Evolutionary conservation across 1,284 basidiomycete genomes (phyloP).

Genomic region (Austropuccinia psidii): DNA sequence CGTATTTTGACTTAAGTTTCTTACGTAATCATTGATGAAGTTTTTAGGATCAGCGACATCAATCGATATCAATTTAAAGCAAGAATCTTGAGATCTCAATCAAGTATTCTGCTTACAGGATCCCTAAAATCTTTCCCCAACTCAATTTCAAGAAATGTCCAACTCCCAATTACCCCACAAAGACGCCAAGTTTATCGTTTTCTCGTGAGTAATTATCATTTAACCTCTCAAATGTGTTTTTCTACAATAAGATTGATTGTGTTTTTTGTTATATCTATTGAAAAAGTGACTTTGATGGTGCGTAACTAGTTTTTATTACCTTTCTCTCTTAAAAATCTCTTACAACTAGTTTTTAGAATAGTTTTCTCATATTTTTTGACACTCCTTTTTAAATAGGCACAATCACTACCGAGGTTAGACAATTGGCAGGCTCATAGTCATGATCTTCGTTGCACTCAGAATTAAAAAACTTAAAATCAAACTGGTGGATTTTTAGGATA

Average conservation of each 20-base stretch:
- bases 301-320: background rate
- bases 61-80: too few species aligned
- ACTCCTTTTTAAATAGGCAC: background rate
- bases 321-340: background rate
- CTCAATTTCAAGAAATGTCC: background rate
- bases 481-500: background rate
- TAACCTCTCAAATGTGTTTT: background rate
- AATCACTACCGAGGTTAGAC: slow-evolving; percentile 30
- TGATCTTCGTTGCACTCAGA: background rate
- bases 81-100: too few species aligned
- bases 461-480: background rate
- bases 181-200: slow-evolving; percentile 27
- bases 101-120: too few species aligned
- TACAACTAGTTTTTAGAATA: background rate
- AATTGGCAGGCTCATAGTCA: background rate
- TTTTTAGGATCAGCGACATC: too few species aligned
- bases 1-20: too few species aligned
- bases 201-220: slow-evolving; percentile 1
- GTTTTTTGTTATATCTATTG: background rate
- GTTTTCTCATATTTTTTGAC: background rate
- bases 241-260: background rate
- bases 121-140: too few species aligned
- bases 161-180: background rate
- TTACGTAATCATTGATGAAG: too few species aligned
- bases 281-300: slow-evolving; percentile 32